A percentile compares a stretch with the other conserved stretches of the same genome.
These are phyloP conservation scores for Salix exigua DNA, from an alignment of 345 rosid genomes.

Conservation along the genomic window DNA sequence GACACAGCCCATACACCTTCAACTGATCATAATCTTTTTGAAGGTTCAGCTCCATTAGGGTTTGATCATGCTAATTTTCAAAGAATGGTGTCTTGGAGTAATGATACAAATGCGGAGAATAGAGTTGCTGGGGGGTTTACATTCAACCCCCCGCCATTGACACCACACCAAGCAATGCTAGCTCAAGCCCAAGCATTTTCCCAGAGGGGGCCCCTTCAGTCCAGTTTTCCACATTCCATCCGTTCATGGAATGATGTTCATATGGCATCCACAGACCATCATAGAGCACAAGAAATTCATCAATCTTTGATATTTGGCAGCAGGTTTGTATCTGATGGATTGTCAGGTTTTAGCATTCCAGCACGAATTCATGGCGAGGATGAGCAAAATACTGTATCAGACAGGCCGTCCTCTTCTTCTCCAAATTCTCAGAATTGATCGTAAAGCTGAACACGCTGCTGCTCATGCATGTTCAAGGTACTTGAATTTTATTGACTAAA, in stretches of 20 bases:
- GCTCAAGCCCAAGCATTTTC: constrained; percentile 38
- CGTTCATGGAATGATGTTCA: constrained; percentile 55
- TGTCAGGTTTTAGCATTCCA: constrained; percentile 49
- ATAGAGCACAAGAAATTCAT: constrained; percentile 44
- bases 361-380: constrained; percentile 48
- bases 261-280: constrained; percentile 35
- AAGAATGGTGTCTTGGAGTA: constrained; percentile 48
- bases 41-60: constrained; percentile 28
- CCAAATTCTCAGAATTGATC: constrained; percentile 38
- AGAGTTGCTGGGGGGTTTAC: constrained; percentile 38
- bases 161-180: constrained; percentile 37
- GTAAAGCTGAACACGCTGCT: background rate
- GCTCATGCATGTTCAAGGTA: background rate
- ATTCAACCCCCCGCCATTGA: constrained; percentile 33
- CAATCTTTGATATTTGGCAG: constrained; percentile 42
- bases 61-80: constrained; percentile 38
- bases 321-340: constrained; percentile 49
- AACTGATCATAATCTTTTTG: constrained; percentile 25
- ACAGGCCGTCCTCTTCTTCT: constrained; percentile 51
- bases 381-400: constrained; percentile 34
- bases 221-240: constrained; percentile 57
- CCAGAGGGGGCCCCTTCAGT: constrained; percentile 86
- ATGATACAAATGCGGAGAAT: constrained; percentile 32
- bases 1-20: constrained; percentile 27
- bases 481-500: background rate